Evolutionary conservation across 176 grass and related monocot species (phyloP), one percentile per base, ranked within the genome.

Genomic region (Luzula sylvatica): DNA sequence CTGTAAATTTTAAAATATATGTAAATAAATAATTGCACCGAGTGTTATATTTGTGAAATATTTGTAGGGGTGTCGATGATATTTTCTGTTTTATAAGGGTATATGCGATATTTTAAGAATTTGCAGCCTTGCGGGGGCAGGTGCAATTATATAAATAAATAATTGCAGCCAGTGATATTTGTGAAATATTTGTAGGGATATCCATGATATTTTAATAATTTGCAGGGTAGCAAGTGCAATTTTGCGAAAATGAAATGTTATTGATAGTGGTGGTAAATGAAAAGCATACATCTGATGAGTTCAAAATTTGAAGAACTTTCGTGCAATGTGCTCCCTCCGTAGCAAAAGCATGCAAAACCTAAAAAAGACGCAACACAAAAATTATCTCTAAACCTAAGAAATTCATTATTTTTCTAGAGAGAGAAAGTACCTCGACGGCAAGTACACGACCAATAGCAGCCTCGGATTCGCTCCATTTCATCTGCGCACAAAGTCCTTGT

Each of bases 401-500:
- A n/a, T n/a, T n/a, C n/a, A n/a, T n/a, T n/a, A n/a, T n/a, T n/a
- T n/a, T n/a, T n/a, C n/a, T n/a, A n/a, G n/a, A n/a, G n/a, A n/a
- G n/a, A n/a, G n/a, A n/a, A 9, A n/a, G 53, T 86, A 98, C 92
- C 85, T 98, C 92, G 42, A 98, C 85, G 46, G 85, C 92, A 61
- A 98, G 71, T 11, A 98, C 92, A 71, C 85, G 92, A 20, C 85
- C 92, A 26, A 98, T 86, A 26, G 92, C 86, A 72, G 92, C 92
- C 65, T 98, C 92, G 23, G 92, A 89, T 63, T 98, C 92, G 67
- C 86, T 98, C 92, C 92, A 98, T 66, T 98, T 98, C 92, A 98
- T 98, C 71, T 98, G 85, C 40, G 64, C 77, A 62, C 78, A 80
- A 26, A 98, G 68, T 53, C 92, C 92, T 61, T 83, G 81, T 53